These are phyloP conservation scores for Boletus huronensis DNA, from an alignment of 768 basidiomycete species.

Conservation along the genomic window DNA sequence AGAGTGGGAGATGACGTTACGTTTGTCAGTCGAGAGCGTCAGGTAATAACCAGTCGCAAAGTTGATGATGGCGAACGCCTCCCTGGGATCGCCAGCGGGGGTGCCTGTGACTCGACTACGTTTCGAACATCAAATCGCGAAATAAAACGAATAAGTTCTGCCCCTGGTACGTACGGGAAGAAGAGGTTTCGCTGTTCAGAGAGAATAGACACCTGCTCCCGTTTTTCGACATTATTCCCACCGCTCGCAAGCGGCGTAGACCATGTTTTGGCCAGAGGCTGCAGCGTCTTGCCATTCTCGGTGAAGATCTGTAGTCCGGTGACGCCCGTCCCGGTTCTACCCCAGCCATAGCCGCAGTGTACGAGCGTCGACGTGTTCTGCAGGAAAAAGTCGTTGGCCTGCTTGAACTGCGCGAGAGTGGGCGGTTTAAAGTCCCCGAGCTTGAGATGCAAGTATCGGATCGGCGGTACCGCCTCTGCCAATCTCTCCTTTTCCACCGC, in stretches of 20 bases:
- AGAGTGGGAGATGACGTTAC: not conserved
- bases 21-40: not conserved
- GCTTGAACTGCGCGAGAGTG: slow-evolving; percentile 15
- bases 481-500: not conserved
- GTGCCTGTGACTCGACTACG: not conserved
- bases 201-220: slow-evolving; percentile 2
- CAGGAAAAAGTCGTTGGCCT: slow-evolving; percentile 17
- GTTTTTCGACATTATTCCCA: slow-evolving; percentile 8
- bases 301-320: slow-evolving; percentile 6
- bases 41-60: slow-evolving; percentile 9
- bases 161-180: not conserved
- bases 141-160: not conserved
- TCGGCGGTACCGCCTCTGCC: not conserved
- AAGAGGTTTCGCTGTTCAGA: not conserved
- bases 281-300: not conserved
- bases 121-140: not conserved
- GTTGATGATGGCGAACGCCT: slow-evolving; percentile 5
- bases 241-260: not conserved
- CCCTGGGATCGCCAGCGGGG: not conserved
- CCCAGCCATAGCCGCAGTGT: slow-evolving; percentile 13
- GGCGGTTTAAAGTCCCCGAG: slow-evolving; percentile 12
- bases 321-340: slow-evolving; percentile 10
- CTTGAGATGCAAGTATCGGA: slow-evolving; percentile 17
- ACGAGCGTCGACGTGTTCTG: slow-evolving; percentile 2
- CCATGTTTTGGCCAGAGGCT: slow-evolving; percentile 4